A percentile compares a stretch with the other conserved stretches of the same genome.
Conservation (phyloP, 257 asterid species). For the Mitragyna speciosa region DNA sequence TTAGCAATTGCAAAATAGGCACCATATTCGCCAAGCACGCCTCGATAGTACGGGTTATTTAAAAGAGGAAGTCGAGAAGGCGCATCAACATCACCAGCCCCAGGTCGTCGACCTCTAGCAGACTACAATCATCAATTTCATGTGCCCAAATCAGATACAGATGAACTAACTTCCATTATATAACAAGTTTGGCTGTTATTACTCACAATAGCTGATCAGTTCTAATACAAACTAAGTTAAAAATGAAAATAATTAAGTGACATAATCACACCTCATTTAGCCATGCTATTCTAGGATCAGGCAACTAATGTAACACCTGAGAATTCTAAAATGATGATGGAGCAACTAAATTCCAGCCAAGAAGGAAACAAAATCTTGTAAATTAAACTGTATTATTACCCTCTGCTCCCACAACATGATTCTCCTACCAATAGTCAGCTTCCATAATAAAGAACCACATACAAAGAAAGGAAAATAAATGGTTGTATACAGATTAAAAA, state of each 20-base stretch:
- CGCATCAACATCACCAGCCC: slow-evolving; percentile 81
- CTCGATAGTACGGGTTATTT: slow-evolving; percentile 68
- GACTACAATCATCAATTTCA: slow-evolving; percentile 51
- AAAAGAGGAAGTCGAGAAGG: slow-evolving; percentile 87
- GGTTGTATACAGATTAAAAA: slow-evolving; percentile 1
- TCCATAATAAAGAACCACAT: neutral
- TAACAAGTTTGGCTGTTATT: neutral
- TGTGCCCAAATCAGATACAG: slow-evolving; percentile 26
- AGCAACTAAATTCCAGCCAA: neutral
- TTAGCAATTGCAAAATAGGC: slow-evolving; percentile 92
- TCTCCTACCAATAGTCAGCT: neutral
- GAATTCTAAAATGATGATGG: neutral
- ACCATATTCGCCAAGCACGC: slow-evolving; percentile 76
- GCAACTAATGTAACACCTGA: no score
- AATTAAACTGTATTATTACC: neutral
- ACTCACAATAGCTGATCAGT: neutral
- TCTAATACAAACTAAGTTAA: neutral
- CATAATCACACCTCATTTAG: neutral
- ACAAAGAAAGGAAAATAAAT: neutral
- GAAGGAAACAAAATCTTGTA: neutral
- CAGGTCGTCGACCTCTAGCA: slow-evolving; percentile 73
- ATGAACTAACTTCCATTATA: neutral
- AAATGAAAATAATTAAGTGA: neutral
- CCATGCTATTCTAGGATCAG: neutral
- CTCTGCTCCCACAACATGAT: neutral